Evolutionary conservation across 768 basidiomycete species (phyloP), one percentile per base, ranked within the genome.

Genomic region (Amanita rubescens): DNA sequence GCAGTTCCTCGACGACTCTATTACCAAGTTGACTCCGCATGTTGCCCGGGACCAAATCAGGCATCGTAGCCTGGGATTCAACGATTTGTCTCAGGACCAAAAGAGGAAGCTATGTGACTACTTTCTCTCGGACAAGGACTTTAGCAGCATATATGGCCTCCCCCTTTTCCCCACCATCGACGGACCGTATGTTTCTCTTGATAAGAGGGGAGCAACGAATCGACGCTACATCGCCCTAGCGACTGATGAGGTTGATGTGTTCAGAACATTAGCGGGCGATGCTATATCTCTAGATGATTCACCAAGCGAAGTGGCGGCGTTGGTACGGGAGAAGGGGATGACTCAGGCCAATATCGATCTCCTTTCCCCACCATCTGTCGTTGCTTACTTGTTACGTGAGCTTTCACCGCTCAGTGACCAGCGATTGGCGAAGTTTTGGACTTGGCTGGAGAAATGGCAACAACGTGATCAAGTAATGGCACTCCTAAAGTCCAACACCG

Each of bases 391-490:
- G 1, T 51, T 54, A n/a, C 48, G 46, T 24, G 53, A 51, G 24
- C 54, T 55, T 5, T 57, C 63, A 37, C 54, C 56, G 6, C 48
- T 30, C 5, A 44, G 57, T 8, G 51, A 72, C n/a, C 37, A 53
- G 5, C 76, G 74, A 72, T 51, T 77, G n/a, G 59, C 65, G 0
- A 46, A 51, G 1, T 78, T 78, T 54, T 80, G 77, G 78, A 35
- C 49, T 2, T 79, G 76, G 77, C 45, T 73, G 44, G 59, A 54
- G 3, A 54, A 35, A 0, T 74, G 66, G 62, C n/a, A 48, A 0
- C 53, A 44, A 9, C 58, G 55, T 14, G 15, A 27, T 37, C 22
- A 44, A 15, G 10, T 37, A 33, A 37, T 53, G 17, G 12, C 14
- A 5, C 52, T 53, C 5, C 24, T 53, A 1, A 53, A 30, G 22